Evolutionary conservation across 2,329 filamentous ascomycete genomes (phyloP), one percentile per base, ranked within the genome.

Genomic region (Nemania sp.): DNA sequence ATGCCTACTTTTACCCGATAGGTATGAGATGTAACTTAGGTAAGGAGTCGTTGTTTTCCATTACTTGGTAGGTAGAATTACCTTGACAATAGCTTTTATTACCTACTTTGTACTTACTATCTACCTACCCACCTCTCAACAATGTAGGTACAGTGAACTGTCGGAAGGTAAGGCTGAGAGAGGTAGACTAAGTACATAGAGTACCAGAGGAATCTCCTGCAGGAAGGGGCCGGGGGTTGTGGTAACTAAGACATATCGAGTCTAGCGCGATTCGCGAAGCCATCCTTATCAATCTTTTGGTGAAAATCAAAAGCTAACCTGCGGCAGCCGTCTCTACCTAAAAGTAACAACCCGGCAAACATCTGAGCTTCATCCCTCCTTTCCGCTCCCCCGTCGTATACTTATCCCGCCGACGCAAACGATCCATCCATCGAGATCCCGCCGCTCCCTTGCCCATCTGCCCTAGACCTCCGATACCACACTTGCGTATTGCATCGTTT

Each of bases 261-360:
- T 0, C 37, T 65, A 65, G 64, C 29, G 32, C 43, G 15, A 5
- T 10, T 51, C 45, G 29, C 21, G 39, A 49, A 32, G 46, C 48
- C 52, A 54, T 48, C 25, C 25, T 29, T 29, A 29, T 29, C 25
- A 58, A 63, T 57, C 47, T 63, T 48, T 57, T 58, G 57, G 57
- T 65, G 56, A 65, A 65, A 65, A 62, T 65, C 64, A 62, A 57
- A 60, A 35, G 60, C 63, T 64, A 47, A n/a, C 59, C 54, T 62
- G 57, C 59, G 50, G 56, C 61, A 40, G 61, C 49, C 61, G 53
- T 64, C 56, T 57, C 58, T 61, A 65, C 64, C 64, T 62, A 56
- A 65, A 59, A 49, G 43, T 42, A 40, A 49, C 45, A 43, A 50
- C 54, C 55, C 55, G 54, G 54, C 62, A 60, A n/a, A 39, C 62